Evolutionary conservation across 768 basidiomycete genomes (phyloP).

Genomic region (Rhodosporidiobolus sp.): DNA sequence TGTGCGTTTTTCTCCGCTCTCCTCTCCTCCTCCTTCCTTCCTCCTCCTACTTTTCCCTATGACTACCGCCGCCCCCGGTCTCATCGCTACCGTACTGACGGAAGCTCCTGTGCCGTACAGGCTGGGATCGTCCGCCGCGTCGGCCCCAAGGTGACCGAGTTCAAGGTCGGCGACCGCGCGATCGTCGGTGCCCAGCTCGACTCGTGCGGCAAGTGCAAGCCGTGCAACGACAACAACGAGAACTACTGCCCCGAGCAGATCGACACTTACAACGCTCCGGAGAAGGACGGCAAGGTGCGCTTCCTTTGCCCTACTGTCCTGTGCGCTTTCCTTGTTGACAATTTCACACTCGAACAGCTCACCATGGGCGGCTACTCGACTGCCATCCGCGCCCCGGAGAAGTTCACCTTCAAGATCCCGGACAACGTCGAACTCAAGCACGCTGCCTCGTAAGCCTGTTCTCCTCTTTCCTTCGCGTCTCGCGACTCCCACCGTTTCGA

Average conservation of each 20-base stretch:
- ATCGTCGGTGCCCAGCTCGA: conserved; percentile 49
- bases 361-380: conserved; percentile 49
- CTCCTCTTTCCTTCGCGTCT: neutral
- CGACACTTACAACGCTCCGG: conserved; percentile 39
- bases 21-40: neutral
- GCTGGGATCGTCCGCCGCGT: conserved; percentile 45
- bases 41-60: neutral
- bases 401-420: conserved; percentile 50
- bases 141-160: conserved; percentile 49
- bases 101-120: neutral
- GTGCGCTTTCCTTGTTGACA: no score
- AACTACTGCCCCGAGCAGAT: conserved; percentile 37
- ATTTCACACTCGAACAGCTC: neutral
- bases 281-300: conserved; percentile 8
- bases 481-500: no score
- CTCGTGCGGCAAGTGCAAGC: conserved; percentile 35
- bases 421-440: conserved; percentile 46
- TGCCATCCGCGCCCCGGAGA: conserved; percentile 44
- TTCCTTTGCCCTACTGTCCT: no score
- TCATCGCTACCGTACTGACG: neutral
- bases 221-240: conserved; percentile 38
- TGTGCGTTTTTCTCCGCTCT: neutral
- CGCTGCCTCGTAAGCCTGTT: conserved; percentile 31
- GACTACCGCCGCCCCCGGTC: no score
- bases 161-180: conserved; percentile 47